Base-by-base conservation (phyloP, 352 stramenopile genomes). In the Elongisporangium anandrum region DNA sequence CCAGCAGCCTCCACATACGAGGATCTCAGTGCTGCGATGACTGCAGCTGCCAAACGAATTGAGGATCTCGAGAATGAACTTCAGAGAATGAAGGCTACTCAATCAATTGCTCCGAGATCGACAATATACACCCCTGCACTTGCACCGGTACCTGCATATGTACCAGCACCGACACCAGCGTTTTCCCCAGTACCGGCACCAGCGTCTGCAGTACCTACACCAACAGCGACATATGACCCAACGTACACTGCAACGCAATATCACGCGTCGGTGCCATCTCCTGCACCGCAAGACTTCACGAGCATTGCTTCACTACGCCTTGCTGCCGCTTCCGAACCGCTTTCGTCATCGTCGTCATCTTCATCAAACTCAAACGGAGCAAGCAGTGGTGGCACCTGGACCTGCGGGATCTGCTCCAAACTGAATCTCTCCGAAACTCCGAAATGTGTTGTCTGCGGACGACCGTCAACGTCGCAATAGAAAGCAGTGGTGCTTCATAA, bases 391-490 rank as follows among this genome's bases (percentile, higher is more conserved):
- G 34, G 34, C 4, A 68, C 64, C 17, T 94, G 85, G 85, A 72
- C 72, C n/a, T 94, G 85, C 47, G 68, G 60, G 20, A 72, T 94
- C 52, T 94, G 85, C 68, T 78, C 81, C 23, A 94, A 92, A 59
- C 64, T 71, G 12, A 94, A 94, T 57, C 24, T 41, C 20, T 53
- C 52, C 12, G 60, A 79, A 29, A 63, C 70, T 0, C 47, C 72
- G 41, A 87, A 86, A 66, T 94, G 85, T 65, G 59, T 79, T 24
- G 81, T 94, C 3, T 94, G 85, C 56, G 85, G 85, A 7, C 82
- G 82, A 19, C 67, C 79, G 9, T 77, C 70, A 17, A 71, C 77
- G 34, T 72, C 23, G 20, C 19, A 12, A 53, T 53, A 26, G 15
- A 53, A 8, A 45, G 45, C 10, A 62, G 39, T 48, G 50, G 38